A percentile compares a stretch with the other conserved stretches of the same genome.
phyloP scores from a whole-genome alignment of 1,284 basidiomycete genomes.

The Pseudozyma sp. region DNA sequence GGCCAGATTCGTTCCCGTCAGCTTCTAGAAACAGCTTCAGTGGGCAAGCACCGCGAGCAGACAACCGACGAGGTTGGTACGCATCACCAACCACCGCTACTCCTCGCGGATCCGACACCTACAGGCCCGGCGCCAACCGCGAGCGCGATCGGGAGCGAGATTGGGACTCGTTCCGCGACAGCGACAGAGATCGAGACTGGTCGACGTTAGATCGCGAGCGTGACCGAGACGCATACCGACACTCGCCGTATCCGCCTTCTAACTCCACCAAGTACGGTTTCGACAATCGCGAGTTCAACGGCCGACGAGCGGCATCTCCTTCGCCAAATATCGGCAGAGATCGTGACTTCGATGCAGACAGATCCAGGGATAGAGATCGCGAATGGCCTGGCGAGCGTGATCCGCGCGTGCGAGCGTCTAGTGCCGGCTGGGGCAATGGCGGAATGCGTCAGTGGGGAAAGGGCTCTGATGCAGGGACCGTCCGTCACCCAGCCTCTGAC shows the following conservation, averaged over 20 bases:
- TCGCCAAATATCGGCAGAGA: conserved; percentile 13
- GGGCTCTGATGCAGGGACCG: conserved; percentile 26
- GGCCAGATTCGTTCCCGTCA: conserved; percentile 25
- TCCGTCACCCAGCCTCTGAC: conserved; percentile 29
- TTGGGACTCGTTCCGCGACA: conserved; percentile 40
- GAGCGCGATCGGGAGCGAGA: conserved; percentile 43
- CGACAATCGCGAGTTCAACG: conserved; percentile 35
- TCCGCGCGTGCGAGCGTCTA: conserved; percentile 16
- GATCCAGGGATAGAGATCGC: conserved; percentile 40
- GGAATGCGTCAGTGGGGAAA: conserved; percentile 47
- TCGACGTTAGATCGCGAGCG: conserved; percentile 31
- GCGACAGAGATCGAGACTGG: conserved; percentile 48
- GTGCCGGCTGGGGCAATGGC: conserved; percentile 25
- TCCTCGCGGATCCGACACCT: conserved; percentile 37
- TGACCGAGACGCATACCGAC: conserved; percentile 28
- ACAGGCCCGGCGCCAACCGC: conserved; percentile 37
- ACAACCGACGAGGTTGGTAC: conserved; percentile 35
- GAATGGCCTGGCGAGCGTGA: conserved; percentile 35
- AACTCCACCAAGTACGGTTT: conserved; percentile 29
- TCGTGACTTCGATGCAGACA: conserved; percentile 38
- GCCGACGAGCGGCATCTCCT: conserved; percentile 29
- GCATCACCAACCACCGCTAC: conserved; percentile 18
- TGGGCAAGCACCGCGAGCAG: conserved; percentile 17
- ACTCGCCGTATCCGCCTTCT: conserved; percentile 16
- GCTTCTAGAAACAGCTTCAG: conserved; percentile 24